Percentiles rank a stretch among this genome's conserved stretches.
These are phyloP conservation scores for Yarrowia phangngaensis DNA, from an alignment of 805 yeast species.

Conservation along the genomic window DNA sequence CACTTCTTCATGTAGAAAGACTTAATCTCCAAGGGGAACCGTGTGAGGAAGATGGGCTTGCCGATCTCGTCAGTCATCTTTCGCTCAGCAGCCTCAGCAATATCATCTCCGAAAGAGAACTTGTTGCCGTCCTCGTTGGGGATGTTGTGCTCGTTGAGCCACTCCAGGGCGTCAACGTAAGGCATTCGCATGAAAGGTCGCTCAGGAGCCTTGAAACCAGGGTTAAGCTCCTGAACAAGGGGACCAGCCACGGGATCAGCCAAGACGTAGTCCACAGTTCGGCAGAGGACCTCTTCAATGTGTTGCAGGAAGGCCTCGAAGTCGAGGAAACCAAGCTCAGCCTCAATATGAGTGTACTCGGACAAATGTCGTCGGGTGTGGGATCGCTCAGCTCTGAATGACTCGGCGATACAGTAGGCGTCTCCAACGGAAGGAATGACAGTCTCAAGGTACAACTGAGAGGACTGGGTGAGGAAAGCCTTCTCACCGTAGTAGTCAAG, in stretches of 20 bases:
- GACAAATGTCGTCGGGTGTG: constrained; percentile 97
- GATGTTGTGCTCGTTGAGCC: constrained; percentile 94
- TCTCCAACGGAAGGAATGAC: constrained; percentile 95
- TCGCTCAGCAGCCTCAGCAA: constrained; percentile 99
- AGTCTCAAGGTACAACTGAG: constrained; percentile 95
- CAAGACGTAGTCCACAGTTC: constrained; percentile 66
- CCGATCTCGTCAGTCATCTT: constrained; percentile 95
- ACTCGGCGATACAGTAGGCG: constrained; percentile 95
- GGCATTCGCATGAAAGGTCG: constrained; percentile 88
- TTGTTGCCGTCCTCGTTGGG: constrained; percentile 90
- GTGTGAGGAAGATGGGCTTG: constrained; percentile 83
- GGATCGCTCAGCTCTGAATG: constrained; percentile 98
- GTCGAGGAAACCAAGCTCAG: constrained; percentile 80
- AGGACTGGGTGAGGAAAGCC: constrained; percentile 93
- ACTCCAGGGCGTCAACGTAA: constrained; percentile 84
- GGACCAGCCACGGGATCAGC: constrained; percentile 94
- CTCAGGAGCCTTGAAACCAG: constrained; percentile 75
- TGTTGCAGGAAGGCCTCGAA: constrained; percentile 85
- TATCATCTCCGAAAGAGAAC: constrained; percentile 97
- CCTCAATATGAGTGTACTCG: constrained; percentile 96
- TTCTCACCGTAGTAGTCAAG: constrained; percentile 95
- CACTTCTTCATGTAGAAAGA: constrained; percentile 97
- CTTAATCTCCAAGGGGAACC: constrained; percentile 96
- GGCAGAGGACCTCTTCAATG: constrained; percentile 72
- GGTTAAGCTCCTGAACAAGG: constrained; percentile 85